phyloP scores from a whole-genome alignment of 805 yeast genomes.

The Teunomyces lycoperdinae region DNA sequence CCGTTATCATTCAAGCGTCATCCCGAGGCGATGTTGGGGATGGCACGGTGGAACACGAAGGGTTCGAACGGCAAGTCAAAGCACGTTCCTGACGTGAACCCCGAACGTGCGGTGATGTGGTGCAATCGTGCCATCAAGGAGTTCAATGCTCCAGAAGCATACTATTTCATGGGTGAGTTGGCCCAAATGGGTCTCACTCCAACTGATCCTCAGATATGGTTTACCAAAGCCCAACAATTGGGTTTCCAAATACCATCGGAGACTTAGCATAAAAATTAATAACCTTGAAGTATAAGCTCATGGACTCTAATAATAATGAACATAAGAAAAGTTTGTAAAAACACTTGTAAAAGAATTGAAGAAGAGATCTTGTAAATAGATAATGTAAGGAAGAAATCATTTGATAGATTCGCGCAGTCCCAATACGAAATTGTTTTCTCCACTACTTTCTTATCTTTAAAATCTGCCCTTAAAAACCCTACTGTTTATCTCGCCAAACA shows the following conservation, averaged over 20 bases:
- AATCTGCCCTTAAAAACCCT: background rate
- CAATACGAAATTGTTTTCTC: background rate
- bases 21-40: slow-evolving; percentile 46
- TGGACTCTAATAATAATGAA: background rate
- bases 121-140: slow-evolving; percentile 42
- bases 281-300: background rate
- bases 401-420: background rate
- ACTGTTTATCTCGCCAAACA: background rate
- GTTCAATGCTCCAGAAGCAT: slow-evolving; percentile 38
- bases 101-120: slow-evolving; percentile 40
- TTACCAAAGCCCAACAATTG: slow-evolving; percentile 29
- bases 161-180: slow-evolving; percentile 36
- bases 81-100: slow-evolving; percentile 35
- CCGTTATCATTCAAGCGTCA: slow-evolving; percentile 39
- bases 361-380: too few relatives aligned
- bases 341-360: background rate
- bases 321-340: background rate
- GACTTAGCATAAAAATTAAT: slow-evolving; percentile 2
- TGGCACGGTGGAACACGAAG: slow-evolving; percentile 38
- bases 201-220: slow-evolving; percentile 31
- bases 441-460: background rate
- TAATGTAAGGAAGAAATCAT: too few relatives aligned
- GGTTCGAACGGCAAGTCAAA: slow-evolving; percentile 35
- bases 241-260: slow-evolving; percentile 32
- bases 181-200: slow-evolving; percentile 33